Evolutionary conservation across 2,329 filamentous ascomycete species (phyloP).

Genomic region (Gaeumannomyces sp.): DNA sequence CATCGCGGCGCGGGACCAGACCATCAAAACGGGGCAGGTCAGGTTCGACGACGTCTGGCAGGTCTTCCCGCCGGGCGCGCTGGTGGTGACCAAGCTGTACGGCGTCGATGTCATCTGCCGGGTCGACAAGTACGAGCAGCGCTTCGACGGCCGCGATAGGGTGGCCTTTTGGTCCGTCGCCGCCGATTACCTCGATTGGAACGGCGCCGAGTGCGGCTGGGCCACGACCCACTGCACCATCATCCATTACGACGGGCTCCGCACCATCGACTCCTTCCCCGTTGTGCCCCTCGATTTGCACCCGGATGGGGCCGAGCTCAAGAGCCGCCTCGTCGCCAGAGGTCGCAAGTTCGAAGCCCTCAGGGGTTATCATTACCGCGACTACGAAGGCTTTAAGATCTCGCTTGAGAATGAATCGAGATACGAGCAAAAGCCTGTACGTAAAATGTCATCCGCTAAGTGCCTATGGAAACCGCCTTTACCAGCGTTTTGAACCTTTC

Average conservation of each 20-base stretch:
- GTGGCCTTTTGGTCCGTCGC: slow-evolving; percentile 20
- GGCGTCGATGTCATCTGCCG: slow-evolving; percentile 30
- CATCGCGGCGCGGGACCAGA: slow-evolving; percentile 21
- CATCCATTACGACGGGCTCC: slow-evolving; percentile 20
- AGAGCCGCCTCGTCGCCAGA: slow-evolving; percentile 20
- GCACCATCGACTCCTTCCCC: slow-evolving; percentile 21
- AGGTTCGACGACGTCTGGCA: slow-evolving; percentile 27
- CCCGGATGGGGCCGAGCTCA: slow-evolving; percentile 19
- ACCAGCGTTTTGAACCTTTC: too few relatives aligned
- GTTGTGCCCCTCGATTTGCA: slow-evolving; percentile 25
- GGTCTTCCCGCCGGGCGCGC: slow-evolving; percentile 27
- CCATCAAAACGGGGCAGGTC: slow-evolving; percentile 24
- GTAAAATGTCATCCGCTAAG: neutral
- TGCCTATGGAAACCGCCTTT: too few relatives aligned
- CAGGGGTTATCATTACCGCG: slow-evolving; percentile 27
- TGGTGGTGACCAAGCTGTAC: slow-evolving; percentile 25
- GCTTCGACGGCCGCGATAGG: too few relatives aligned
- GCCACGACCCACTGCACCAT: slow-evolving; percentile 20
- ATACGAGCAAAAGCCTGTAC: slow-evolving; percentile 22
- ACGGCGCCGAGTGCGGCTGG: slow-evolving; percentile 26
- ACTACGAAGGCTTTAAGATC: slow-evolving; percentile 24
- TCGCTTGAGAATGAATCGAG: slow-evolving; percentile 15
- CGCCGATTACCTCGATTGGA: slow-evolving; percentile 31
- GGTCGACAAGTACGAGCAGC: slow-evolving; percentile 24
- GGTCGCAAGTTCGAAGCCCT: slow-evolving; percentile 27